These are phyloP conservation scores for Auxenochlorella pyrenoidosa DNA, from an alignment of 139 green algal genomes.

Conservation along the genomic window DNA sequence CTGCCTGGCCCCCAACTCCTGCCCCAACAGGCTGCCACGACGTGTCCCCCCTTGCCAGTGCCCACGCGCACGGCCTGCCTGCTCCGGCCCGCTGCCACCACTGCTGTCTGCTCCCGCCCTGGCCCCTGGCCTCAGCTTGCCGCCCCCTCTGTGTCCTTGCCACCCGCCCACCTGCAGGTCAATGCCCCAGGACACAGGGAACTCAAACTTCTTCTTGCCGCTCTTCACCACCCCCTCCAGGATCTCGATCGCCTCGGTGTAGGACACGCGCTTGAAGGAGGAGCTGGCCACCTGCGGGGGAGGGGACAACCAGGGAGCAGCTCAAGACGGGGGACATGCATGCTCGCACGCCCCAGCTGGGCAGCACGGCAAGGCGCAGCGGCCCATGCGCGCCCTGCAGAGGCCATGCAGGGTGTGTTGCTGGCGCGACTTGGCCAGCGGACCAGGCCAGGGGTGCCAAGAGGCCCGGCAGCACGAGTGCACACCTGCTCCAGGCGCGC, in stretches of 20 bases:
- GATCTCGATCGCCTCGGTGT: slow-evolving; percentile 95
- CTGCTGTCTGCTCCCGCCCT: no score
- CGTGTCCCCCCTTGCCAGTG: background rate
- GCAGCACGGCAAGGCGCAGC: no score
- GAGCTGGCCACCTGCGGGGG: slow-evolving; percentile 68
- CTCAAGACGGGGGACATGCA: no score
- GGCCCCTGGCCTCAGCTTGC: no score
- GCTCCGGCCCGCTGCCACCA: no score
- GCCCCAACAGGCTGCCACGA: background rate
- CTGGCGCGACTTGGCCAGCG: no score
- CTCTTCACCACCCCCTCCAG: slow-evolving; percentile 76
- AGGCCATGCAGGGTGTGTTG: background rate
- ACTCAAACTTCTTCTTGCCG: slow-evolving; percentile 89
- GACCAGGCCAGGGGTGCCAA: no score
- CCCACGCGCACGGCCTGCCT: no score
- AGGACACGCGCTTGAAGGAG: slow-evolving; percentile 90
- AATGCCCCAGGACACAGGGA: slow-evolving; percentile 52
- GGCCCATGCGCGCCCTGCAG: no score
- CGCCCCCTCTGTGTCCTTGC: no score
- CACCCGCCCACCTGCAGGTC: slow-evolving; percentile 41
- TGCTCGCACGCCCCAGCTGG: no score
- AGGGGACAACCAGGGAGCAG: background rate
- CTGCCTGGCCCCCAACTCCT: slow-evolving; percentile 90
- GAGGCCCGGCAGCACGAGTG: no score
- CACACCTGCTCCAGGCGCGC: slow-evolving; percentile 86